Base-by-base conservation (phyloP, 2,329 filamentous ascomycete species). In the Clarireedia monteithiana region DNA sequence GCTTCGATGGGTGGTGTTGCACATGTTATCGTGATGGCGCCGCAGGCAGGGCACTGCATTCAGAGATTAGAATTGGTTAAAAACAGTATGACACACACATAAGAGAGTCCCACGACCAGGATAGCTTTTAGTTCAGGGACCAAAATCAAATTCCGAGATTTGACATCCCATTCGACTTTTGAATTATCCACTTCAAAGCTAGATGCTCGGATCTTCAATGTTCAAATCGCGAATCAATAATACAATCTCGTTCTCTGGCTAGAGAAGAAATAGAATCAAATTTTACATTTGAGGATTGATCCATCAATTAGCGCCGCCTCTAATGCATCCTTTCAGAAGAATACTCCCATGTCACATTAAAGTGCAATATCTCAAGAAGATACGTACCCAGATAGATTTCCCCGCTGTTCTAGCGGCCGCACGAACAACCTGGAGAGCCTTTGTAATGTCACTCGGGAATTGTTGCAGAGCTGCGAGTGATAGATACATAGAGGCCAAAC, bases 1-100 rank as follows among this genome's bases (percentile, higher is more conserved):
- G 73, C 62, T 51, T 79, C 75, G 50, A 82, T 74, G 23, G 75
- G 71, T 1, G 73, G 70, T 1, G 70, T 66, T 30, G 68, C 60
- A 5, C 75, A 71, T 6, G 70, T 63, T 15, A 72, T 47, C 34
- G 72, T 55, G 36, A 71, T 67, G 24, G 71, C 68, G 50, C 74
- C 75, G 69, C 82, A 85, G 15, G 68, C 60, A 1, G 71, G 64
- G 63, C 82, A 85, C 53, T 46, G 1, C 15, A 46, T 42, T 5
- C 17, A 42, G 17, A 14, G 17, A 20, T 42, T 20, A 42, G 39
- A 42, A 42, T 20, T 12, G 12, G 10, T 3, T 12, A 2, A 5
- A 12, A 12, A 12, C 9, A 34, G 30, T 12, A 12, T 9, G 30
- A 34, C 10, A 34, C 10, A 10, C 10, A 30, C 7, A 30, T 30